Conservation (phyloP, 305 asterid species). For the Plantago coronopus region DNA sequence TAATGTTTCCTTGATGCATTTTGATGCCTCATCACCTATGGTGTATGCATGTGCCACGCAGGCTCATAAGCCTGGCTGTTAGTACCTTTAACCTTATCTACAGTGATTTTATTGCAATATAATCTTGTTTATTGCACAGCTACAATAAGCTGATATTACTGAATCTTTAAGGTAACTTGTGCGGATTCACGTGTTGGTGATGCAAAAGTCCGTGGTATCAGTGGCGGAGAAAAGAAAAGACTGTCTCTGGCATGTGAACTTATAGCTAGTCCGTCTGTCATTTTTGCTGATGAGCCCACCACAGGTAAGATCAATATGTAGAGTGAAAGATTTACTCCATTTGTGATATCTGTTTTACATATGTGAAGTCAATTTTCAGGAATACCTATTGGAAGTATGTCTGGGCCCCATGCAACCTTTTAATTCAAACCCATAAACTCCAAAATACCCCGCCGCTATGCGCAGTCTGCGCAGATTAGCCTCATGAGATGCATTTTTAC, state of each 20-base stretch:
- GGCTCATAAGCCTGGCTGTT: neutral
- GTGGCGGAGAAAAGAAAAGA: conserved; percentile 99
- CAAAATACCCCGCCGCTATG: too few species aligned
- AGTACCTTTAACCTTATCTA: neutral
- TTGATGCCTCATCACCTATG: conserved; percentile 4
- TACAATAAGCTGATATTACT: conserved; percentile 11
- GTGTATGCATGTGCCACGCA: neutral
- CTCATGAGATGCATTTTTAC: too few species aligned
- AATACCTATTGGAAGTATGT: too few species aligned
- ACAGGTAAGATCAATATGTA: conserved; percentile 54
- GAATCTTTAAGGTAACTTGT: conserved; percentile 56
- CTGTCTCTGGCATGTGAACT: conserved; percentile 91
- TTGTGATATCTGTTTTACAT: too few species aligned
- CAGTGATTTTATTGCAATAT: neutral
- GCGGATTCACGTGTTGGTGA: conserved; percentile 97
- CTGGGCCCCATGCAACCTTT: too few species aligned
- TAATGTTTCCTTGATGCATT: neutral
- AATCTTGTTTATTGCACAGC: conserved; percentile 2
- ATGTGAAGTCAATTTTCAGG: too few species aligned
- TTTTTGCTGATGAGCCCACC: conserved; percentile 98
- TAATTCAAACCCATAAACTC: too few species aligned
- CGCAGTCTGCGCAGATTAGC: too few species aligned
- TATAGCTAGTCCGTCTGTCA: conserved; percentile 95
- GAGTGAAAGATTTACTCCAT: too few species aligned
- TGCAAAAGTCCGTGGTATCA: conserved; percentile 93